phyloP scores from a whole-genome alignment of 2,329 filamentous ascomycete genomes.

The Podosphaera aphanis region DNA sequence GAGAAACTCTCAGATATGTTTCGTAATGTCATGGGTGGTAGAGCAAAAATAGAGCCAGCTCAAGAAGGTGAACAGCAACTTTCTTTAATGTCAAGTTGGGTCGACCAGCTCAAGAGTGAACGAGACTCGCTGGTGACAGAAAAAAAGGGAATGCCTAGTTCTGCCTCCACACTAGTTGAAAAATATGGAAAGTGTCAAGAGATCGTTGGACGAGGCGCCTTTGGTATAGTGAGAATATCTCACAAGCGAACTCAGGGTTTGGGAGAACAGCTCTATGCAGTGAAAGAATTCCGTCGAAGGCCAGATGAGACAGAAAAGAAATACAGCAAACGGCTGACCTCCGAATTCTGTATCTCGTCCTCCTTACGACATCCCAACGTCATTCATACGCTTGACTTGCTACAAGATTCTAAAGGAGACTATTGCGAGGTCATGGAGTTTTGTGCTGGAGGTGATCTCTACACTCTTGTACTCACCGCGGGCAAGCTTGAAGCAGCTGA shows the following conservation, averaged over 20 bases:
- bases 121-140: slow-evolving; percentile 55
- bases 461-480: slow-evolving; percentile 74
- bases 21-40: slow-evolving; percentile 57
- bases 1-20: slow-evolving; percentile 90
- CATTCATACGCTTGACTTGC: slow-evolving; percentile 85
- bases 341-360: slow-evolving; percentile 95
- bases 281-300: slow-evolving; percentile 90
- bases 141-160: slow-evolving; percentile 52
- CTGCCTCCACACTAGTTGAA: slow-evolving; percentile 61
- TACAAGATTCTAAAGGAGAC: slow-evolving; percentile 89
- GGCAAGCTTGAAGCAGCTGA: slow-evolving; percentile 80
- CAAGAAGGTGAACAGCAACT: slow-evolving; percentile 51
- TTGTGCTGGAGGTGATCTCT: slow-evolving; percentile 86
- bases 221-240: slow-evolving; percentile 90
- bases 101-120: slow-evolving; percentile 75
- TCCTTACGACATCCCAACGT: slow-evolving; percentile 92
- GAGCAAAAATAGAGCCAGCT: slow-evolving; percentile 40
- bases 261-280: slow-evolving; percentile 78
- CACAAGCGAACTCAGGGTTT: slow-evolving; percentile 75
- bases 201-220: slow-evolving; percentile 82
- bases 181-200: slow-evolving; percentile 99
- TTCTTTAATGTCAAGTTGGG: slow-evolving; percentile 87
- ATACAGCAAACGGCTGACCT: slow-evolving; percentile 90
- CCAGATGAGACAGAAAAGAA: slow-evolving; percentile 91
- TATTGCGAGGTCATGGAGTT: slow-evolving; percentile 99